These are phyloP conservation scores for Choiromyces venosus DNA, from an alignment of 495 filamentous ascomycete genomes.

Conservation along the genomic window DNA sequence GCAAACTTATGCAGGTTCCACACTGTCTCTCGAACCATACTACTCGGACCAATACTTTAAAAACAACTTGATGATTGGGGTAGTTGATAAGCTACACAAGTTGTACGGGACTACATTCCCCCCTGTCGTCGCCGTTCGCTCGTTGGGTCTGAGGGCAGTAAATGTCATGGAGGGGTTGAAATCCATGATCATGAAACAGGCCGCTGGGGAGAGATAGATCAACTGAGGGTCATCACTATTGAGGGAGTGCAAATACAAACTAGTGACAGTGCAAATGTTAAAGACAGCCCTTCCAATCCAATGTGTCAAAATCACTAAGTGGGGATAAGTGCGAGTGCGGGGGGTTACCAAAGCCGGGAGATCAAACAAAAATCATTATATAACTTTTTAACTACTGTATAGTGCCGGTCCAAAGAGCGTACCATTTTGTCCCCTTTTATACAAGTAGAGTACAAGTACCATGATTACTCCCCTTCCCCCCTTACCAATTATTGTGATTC, in stretches of 20 bases:
- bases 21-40: slow-evolving; percentile 72
- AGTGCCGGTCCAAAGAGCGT: neutral
- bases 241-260: neutral
- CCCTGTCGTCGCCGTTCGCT: slow-evolving; percentile 67
- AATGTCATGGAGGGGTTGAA: slow-evolving; percentile 75
- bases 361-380: neutral
- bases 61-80: slow-evolving; percentile 81
- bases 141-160: slow-evolving; percentile 68
- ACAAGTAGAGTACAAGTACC: too few species aligned
- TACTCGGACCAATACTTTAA: slow-evolving; percentile 67
- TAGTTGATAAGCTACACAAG: slow-evolving; percentile 90
- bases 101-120: slow-evolving; percentile 71
- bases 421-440: neutral
- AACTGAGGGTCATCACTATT: neutral
- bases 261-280: neutral
- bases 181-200: slow-evolving; percentile 79
- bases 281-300: neutral
- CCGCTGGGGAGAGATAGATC: slow-evolving; percentile 54
- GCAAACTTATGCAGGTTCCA: slow-evolving; percentile 30
- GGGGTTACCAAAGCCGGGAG: neutral
- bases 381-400: too few species aligned
- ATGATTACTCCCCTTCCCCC: neutral
- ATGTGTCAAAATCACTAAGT: neutral
- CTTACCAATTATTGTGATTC: too few species aligned
- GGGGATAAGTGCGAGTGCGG: neutral